phyloP scores from a whole-genome alignment of 805 yeast species.

The Kuraishia molischiana region DNA sequence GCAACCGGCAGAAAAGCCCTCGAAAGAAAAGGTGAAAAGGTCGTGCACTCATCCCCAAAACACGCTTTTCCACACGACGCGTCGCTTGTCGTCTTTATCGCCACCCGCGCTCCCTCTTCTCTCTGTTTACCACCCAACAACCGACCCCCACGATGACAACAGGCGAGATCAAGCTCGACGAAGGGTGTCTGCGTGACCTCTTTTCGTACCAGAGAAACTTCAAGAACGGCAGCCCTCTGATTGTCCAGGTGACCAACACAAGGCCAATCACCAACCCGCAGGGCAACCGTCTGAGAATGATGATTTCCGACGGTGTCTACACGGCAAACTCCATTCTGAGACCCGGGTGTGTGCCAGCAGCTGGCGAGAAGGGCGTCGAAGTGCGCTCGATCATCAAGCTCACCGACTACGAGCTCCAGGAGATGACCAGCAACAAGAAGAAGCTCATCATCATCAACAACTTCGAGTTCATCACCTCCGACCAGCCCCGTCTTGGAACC shows the following conservation, averaged over 20 bases:
- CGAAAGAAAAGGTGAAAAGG: no score
- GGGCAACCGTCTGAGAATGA: constrained; percentile 31
- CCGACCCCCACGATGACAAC: background rate
- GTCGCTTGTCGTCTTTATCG: no score
- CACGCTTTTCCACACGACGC: no score
- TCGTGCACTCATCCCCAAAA: background rate
- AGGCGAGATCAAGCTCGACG: constrained; percentile 1
- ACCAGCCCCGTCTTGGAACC: constrained; percentile 27
- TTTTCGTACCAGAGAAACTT: constrained; percentile 11
- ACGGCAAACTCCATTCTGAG: constrained; percentile 43
- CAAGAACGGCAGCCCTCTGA: constrained; percentile 16
- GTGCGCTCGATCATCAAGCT: constrained; percentile 32
- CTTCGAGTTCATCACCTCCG: constrained; percentile 29
- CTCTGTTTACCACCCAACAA: background rate
- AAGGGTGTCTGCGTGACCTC: constrained; percentile 5
- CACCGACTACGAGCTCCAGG: constrained; percentile 28
- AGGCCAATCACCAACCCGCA: constrained; percentile 27
- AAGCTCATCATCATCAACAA: constrained; percentile 38
- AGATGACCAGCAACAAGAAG: constrained; percentile 32
- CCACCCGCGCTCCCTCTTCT: constrained; percentile 14
- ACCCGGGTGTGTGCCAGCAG: constrained; percentile 32
- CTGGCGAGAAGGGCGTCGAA: constrained; percentile 35
- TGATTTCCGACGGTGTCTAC: constrained; percentile 44
- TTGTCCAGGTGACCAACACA: constrained; percentile 24
- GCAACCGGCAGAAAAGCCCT: no score